Evolutionary conservation across 2,329 filamentous ascomycete species (phyloP).

Genomic region (Neofusicoccum parvum): DNA sequence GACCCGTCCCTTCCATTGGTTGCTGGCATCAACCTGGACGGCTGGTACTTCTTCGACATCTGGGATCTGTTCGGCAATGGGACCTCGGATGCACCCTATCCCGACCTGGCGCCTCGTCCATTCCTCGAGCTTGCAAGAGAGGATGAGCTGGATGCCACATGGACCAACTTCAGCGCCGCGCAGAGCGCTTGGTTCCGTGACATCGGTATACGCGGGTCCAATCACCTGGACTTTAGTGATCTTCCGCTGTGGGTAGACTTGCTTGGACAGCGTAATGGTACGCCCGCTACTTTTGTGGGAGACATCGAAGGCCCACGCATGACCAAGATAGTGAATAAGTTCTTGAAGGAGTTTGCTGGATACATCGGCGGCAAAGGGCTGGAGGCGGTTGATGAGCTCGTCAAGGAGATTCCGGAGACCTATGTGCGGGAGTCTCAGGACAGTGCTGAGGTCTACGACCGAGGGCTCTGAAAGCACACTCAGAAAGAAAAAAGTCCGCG

Average conservation of each 20-base stretch:
- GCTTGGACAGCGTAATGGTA: conserved; percentile 25
- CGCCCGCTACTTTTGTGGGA: background rate
- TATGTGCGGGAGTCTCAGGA: background rate
- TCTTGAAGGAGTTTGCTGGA: background rate
- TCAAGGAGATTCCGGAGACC: background rate
- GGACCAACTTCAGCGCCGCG: conserved; percentile 26
- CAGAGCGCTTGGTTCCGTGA: conserved; percentile 31
- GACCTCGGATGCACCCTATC: background rate
- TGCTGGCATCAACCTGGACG: conserved; percentile 29
- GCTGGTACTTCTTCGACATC: conserved; percentile 24
- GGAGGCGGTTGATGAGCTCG: background rate
- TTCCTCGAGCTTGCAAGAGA: conserved; percentile 27
- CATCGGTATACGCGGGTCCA: conserved; percentile 26
- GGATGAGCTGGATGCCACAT: conserved; percentile 25
- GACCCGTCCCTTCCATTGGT: conserved; percentile 22
- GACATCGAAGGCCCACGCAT: background rate
- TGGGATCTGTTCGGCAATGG: conserved; percentile 23
- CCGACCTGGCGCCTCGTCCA: conserved; percentile 16
- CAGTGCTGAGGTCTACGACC: background rate
- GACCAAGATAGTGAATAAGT: background rate
- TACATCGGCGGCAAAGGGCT: background rate
- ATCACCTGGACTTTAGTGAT: conserved; percentile 31
- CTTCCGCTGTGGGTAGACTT: conserved; percentile 30
- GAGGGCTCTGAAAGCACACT: background rate
- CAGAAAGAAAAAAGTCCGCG: no score